Base-by-base conservation (phyloP, 2,329 filamentous ascomycete genomes). In the Cephalotrichum gorgonifer region DNA sequence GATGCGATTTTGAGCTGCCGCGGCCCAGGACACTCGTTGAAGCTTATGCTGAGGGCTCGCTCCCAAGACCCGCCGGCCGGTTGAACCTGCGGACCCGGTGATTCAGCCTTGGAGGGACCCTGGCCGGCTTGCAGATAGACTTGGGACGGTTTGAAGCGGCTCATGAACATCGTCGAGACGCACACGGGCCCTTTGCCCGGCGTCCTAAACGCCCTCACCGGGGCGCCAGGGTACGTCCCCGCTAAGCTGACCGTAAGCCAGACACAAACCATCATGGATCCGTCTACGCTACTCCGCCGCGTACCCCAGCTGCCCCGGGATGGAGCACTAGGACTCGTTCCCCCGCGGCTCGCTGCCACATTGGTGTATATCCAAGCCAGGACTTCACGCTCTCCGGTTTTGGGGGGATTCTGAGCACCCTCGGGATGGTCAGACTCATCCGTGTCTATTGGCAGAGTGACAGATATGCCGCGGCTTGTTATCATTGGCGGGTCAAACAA, bases 311-410 rank as follows among this genome's bases (percentile, higher is more conserved):
- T 47, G 42, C 33, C 49, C 15, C 41, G 26, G 27, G 50, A 43
- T 3, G n/a, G 26, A 42, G 9, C 47, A 26, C 27, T 31, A 22
- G 11, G 46, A 25, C 26, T 47, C 17, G 52, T 45, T 4, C 49
- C 47, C 12, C 51, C 30, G 22, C 48, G 44, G 11, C 44, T 41
- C 17, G 44, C 45, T 15, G 50, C 14, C 3, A 54, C 53, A 39
- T 52, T 52, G 25, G 48, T 51, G 23, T 52, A 54, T n/a, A 53
- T 31, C 53, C 53, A 54, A 14, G 51, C 51, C 2, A 54, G 44
- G n/a, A 54, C 50, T 11, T 54, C 51, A 6, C 28, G 50, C 47
- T 4, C 30, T 35, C 17, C 51, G 7, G 7, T 47, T 12, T 50
- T 44, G 6, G 9, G 39, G 25, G 12, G 23, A 6, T 23, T n/a